A percentile compares a stretch with the other conserved stretches of the same genome.
These are phyloP conservation scores for Mastigamoeba balamuthi DNA, from an alignment of 78 protist genomes.

Conservation along the genomic window DNA sequence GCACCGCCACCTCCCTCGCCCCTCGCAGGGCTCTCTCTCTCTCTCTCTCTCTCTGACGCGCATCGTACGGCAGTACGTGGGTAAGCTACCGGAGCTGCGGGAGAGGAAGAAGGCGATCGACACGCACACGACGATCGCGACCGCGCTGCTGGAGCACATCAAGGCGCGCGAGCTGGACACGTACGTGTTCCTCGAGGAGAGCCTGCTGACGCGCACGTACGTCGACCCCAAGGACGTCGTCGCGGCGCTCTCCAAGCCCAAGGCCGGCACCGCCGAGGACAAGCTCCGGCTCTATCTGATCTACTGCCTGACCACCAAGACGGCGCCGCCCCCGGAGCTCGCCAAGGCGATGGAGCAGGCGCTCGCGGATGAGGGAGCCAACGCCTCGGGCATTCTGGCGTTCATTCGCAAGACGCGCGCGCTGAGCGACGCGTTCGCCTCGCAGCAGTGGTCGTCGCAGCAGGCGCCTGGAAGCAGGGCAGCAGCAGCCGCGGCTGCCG, in stretches of 20 bases:
- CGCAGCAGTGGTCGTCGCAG: too few species aligned
- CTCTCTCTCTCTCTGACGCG: too few species aligned
- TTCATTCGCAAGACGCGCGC: background rate
- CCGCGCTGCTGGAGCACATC: conserved; percentile 48
- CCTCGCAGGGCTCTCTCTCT: too few species aligned
- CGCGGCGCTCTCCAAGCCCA: conserved; percentile 22
- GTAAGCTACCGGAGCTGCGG: conserved; percentile 21
- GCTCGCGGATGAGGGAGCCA: conserved; percentile 19
- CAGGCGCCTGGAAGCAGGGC: too few species aligned
- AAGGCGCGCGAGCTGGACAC: conserved; percentile 50
- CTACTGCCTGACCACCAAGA: conserved; percentile 18
- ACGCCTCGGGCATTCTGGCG: conserved; percentile 1
- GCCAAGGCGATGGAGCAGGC: conserved; percentile 13
- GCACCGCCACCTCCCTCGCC: too few species aligned
- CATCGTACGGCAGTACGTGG: background rate
- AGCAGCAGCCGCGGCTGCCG: too few species aligned
- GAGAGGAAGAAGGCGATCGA: conserved; percentile 60
- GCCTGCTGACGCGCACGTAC: conserved; percentile 36
- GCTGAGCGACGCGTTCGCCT: too few species aligned
- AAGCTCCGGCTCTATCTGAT: conserved; percentile 64
- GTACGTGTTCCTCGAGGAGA: conserved; percentile 44
- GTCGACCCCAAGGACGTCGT: conserved; percentile 32
- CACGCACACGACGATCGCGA: conserved; percentile 58
- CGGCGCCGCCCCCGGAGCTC: conserved; percentile 4
- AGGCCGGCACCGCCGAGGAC: conserved; percentile 54